Percentiles rank a stretch among this genome's conserved stretches.
Conservation (phyloP, 805 yeast genomes). For the Diddensiella caesifluorescens region DNA sequence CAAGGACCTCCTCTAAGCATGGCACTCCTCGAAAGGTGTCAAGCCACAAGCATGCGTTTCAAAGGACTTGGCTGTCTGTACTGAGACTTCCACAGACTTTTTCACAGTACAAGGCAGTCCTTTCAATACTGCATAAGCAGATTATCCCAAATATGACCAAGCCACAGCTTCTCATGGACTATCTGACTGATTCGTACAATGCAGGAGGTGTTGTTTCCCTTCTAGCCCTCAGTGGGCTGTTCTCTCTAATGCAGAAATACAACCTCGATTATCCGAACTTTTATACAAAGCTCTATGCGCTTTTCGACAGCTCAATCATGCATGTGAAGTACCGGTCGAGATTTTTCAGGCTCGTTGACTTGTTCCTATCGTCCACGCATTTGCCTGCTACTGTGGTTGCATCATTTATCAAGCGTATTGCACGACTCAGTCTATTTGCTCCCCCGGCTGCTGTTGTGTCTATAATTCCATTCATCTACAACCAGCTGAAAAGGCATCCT, state of each 20-base stretch:
- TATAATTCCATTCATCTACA: constrained; percentile 85
- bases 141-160: constrained; percentile 74
- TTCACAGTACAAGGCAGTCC: constrained; percentile 61
- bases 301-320: constrained; percentile 69
- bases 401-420: constrained; percentile 77
- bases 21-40: constrained; percentile 36
- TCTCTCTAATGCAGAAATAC: constrained; percentile 71
- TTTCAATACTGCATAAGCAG: constrained; percentile 73
- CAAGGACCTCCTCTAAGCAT: constrained; percentile 29
- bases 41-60: constrained; percentile 59
- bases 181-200: constrained; percentile 80
- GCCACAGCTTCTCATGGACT: constrained; percentile 88
- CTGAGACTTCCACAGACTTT: constrained; percentile 45
- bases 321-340: constrained; percentile 79
- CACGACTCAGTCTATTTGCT: constrained; percentile 67
- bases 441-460: constrained; percentile 88
- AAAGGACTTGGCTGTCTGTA: constrained; percentile 57
- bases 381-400: constrained; percentile 79
- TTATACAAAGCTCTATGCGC: constrained; percentile 71
- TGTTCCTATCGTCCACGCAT: constrained; percentile 83
- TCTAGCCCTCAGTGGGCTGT: constrained; percentile 80
- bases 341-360: constrained; percentile 79
- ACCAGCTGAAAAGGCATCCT: constrained; percentile 85
- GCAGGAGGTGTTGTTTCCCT: constrained; percentile 59
- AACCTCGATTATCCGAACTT: constrained; percentile 92